Evolutionary conservation across 1,284 basidiomycete species (phyloP).

Genomic region (Termitomyces sp.): DNA sequence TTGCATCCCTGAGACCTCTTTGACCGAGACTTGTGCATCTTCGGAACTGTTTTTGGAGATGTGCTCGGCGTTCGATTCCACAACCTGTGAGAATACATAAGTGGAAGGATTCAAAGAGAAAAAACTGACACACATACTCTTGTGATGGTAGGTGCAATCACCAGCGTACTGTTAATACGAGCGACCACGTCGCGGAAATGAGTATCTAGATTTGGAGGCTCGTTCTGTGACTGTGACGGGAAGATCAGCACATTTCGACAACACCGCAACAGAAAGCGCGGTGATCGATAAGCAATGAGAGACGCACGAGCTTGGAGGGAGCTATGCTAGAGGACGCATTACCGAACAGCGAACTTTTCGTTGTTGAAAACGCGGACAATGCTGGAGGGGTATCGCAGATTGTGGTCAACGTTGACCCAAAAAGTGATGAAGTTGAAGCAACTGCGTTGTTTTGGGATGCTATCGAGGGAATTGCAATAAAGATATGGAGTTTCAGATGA

Average conservation of each 20-base stretch:
- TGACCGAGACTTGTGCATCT: conserved; percentile 7
- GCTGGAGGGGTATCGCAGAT: conserved; percentile 5
- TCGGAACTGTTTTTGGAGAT: conserved; percentile 3
- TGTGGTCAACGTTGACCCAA: conserved; percentile 21
- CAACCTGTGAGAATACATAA: background rate
- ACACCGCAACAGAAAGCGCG: background rate
- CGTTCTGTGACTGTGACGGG: conserved; percentile 6
- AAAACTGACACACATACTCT: conserved; percentile 23
- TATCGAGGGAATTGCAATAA: background rate
- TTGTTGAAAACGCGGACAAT: conserved; percentile 22
- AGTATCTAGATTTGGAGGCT: conserved; percentile 7
- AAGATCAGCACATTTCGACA: background rate
- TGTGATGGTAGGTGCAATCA: conserved; percentile 50
- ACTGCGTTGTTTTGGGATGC: conserved; percentile 6
- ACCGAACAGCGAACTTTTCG: conserved; percentile 41
- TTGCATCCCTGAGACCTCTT: conserved; percentile 34
- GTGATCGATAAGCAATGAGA: conserved; percentile 7
- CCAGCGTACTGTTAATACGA: conserved; percentile 49
- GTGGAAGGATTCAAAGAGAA: background rate
- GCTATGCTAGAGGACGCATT: conserved; percentile 10
- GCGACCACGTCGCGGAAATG: conserved; percentile 47
- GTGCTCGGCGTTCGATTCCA: conserved; percentile 13
- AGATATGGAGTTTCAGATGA: conserved; percentile 10
- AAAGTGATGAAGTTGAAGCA: conserved; percentile 21
- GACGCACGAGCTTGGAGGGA: conserved; percentile 15